Conservation (phyloP, 2,329 filamentous ascomycete genomes). For the Teratosphaeria gauchensis region DNA sequence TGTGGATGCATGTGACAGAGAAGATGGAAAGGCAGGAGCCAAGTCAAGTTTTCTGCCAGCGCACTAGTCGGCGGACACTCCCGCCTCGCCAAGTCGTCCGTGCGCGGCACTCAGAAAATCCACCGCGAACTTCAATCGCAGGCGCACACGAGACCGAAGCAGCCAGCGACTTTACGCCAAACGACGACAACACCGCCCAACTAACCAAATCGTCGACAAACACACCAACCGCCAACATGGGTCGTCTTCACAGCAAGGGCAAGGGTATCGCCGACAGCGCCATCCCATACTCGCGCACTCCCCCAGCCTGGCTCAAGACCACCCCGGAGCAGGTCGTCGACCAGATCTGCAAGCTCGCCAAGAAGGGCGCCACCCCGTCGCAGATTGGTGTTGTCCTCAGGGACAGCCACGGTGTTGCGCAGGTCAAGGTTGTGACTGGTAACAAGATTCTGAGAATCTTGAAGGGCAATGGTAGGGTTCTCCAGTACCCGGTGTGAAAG, state of each 20-base stretch:
- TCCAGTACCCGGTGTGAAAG: constrained; percentile 28
- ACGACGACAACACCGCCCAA: background rate
- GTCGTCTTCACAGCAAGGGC: constrained; percentile 98
- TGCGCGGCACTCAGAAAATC: background rate
- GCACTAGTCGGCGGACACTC: background rate
- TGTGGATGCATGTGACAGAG: background rate
- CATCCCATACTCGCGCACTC: constrained; percentile 88
- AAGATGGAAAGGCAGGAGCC: background rate
- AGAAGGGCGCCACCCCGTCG: constrained; percentile 96
- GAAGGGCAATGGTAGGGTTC: constrained; percentile 85
- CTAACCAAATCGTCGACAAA: background rate
- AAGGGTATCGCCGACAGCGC: constrained; percentile 97
- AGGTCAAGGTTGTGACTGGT: constrained; percentile 97
- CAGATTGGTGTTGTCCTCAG: constrained; percentile 98
- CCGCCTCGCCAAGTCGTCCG: background rate
- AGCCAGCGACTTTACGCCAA: background rate
- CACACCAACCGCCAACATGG: constrained; percentile 54
- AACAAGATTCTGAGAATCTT: constrained; percentile 99
- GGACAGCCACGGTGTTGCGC: constrained; percentile 95
- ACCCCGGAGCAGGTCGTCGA: constrained; percentile 97
- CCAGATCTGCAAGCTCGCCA: constrained; percentile 97
- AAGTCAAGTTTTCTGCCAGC: background rate
- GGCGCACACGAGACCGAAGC: background rate
- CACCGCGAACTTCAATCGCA: background rate
- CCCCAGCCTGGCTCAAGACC: constrained; percentile 96